A percentile compares a stretch with the other conserved stretches of the same genome.
phyloP scores from a whole-genome alignment of 2,329 filamentous ascomycete genomes.

The Hypoxylon sp. region DNA sequence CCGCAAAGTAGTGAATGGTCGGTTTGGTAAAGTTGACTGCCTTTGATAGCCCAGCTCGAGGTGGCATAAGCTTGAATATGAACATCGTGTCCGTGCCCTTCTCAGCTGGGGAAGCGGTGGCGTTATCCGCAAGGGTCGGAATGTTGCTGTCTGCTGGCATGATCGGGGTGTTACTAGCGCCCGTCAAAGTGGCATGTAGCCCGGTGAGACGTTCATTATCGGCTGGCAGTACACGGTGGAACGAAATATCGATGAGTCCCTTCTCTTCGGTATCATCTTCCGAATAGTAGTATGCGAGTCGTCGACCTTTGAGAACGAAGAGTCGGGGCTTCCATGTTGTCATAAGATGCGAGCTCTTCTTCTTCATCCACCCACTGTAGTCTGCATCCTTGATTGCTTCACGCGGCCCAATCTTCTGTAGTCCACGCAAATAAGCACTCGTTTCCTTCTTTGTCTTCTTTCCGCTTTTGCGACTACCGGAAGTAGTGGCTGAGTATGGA shows the following conservation, averaged over 20 bases:
- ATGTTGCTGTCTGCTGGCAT: constrained; percentile 64
- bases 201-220: constrained; percentile 92
- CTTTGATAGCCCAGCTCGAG: constrained; percentile 86
- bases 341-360: constrained; percentile 96
- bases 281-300: constrained; percentile 95
- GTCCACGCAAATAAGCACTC: constrained; percentile 90
- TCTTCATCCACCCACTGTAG: constrained; percentile 99
- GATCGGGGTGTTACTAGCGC: constrained; percentile 80
- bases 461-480: constrained; percentile 63
- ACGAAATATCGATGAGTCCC: constrained; percentile 96
- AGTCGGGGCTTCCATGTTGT: constrained; percentile 97
- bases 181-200: constrained; percentile 91
- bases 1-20: constrained; percentile 96
- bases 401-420: constrained; percentile 83
- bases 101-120: constrained; percentile 55
- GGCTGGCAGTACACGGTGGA: constrained; percentile 94
- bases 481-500: constrained; percentile 64
- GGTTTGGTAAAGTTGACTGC: constrained; percentile 98
- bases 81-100: constrained; percentile 82
- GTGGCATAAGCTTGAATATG: constrained; percentile 97
- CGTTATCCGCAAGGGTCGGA: constrained; percentile 61
- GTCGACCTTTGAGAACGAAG: constrained; percentile 93
- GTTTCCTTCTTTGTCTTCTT: constrained; percentile 92
- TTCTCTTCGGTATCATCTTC: constrained; percentile 94
- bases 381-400: constrained; percentile 91